phyloP scores from a whole-genome alignment of 2,329 filamentous ascomycete genomes.

The Aspergillus carbonarius region DNA sequence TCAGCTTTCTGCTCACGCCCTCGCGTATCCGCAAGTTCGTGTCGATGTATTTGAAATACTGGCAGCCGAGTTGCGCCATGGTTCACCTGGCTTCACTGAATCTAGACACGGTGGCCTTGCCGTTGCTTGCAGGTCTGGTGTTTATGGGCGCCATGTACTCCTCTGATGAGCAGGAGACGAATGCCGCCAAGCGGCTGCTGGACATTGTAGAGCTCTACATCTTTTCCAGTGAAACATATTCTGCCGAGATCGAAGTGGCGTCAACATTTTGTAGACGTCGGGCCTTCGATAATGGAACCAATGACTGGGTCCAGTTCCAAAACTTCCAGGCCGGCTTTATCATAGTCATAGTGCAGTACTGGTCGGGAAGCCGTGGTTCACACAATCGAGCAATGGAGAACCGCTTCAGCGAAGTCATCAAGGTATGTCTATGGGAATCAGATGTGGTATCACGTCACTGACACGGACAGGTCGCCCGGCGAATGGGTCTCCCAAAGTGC shows the following conservation, averaged over 20 bases:
- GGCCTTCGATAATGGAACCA: constrained; percentile 22
- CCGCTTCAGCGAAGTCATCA: constrained; percentile 45
- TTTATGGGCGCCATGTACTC: constrained; percentile 50
- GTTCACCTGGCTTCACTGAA: constrained; percentile 46
- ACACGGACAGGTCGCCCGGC: constrained; percentile 36
- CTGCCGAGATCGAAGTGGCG: constrained; percentile 41
- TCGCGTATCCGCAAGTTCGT: constrained; percentile 44
- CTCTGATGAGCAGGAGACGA: constrained; percentile 38
- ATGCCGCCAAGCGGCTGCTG: constrained; percentile 40
- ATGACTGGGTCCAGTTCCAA: constrained; percentile 39
- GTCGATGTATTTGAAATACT: constrained; percentile 45
- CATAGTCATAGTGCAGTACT: constrained; percentile 45
- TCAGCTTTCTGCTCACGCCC: constrained; percentile 43
- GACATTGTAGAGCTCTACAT: constrained; percentile 47
- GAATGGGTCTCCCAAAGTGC: constrained; percentile 38
- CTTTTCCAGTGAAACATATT: constrained; percentile 45
- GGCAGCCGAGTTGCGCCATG: constrained; percentile 47
- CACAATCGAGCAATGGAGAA: constrained; percentile 45
- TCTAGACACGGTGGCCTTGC: constrained; percentile 35
- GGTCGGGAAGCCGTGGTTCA: constrained; percentile 41
- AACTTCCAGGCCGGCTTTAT: constrained; percentile 46
- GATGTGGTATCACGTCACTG: neutral
- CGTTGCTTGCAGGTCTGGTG: constrained; percentile 41
- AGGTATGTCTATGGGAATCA: constrained; percentile 26
- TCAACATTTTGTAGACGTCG: constrained; percentile 30